Conservation (phyloP, 106 monocot genomes). For the Amphibolis antarctica region DNA sequence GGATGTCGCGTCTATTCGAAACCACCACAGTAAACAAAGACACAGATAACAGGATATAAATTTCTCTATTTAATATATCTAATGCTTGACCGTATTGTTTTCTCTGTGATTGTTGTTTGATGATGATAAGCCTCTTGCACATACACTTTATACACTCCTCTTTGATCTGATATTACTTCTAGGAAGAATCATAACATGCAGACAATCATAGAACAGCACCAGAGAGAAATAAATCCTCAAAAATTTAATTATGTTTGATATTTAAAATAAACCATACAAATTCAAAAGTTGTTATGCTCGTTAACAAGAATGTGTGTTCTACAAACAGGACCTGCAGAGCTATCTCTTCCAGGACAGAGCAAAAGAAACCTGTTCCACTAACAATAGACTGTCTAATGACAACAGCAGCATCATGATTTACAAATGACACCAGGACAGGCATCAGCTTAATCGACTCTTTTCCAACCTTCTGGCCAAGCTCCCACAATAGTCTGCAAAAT, state of each 20-base stretch:
- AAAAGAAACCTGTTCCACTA: slow-evolving; percentile 79
- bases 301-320: slow-evolving; percentile 37
- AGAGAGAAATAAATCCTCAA: not conserved
- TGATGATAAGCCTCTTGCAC: not conserved
- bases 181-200: slow-evolving; percentile 1
- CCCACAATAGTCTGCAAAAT: slow-evolving; percentile 59
- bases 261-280: not conserved
- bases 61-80: no score
- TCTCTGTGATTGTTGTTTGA: no score
- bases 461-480: slow-evolving; percentile 36
- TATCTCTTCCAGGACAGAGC: slow-evolving; percentile 84
- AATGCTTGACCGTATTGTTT: no score
- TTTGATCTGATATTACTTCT: not conserved
- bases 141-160: slow-evolving; percentile 3
- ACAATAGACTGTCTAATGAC: slow-evolving; percentile 77
- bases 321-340: slow-evolving; percentile 90
- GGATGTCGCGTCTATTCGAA: no score
- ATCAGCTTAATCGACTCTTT: slow-evolving; percentile 49
- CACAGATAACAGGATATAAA: no score
- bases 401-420: slow-evolving; percentile 57
- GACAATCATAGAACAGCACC: not conserved
- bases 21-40: no score
- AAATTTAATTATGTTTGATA: slow-evolving; percentile 1
- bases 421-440: slow-evolving; percentile 65
- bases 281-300: slow-evolving; percentile 6